Evolutionary conservation across 331 rosid genomes (phyloP).

Genomic region (Acacia concinna): DNA sequence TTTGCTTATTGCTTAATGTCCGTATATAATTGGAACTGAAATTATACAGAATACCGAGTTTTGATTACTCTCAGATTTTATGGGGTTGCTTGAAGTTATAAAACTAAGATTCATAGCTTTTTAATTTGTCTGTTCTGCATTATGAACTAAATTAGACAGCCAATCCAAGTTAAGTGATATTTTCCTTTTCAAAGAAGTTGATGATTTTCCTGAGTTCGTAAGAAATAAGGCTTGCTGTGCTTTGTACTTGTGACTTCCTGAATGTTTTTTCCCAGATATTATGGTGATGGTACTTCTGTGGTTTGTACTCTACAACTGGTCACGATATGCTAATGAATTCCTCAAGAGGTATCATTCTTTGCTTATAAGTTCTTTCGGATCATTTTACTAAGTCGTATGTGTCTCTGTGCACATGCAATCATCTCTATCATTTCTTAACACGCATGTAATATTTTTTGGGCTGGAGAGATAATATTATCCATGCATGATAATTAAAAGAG

Average conservation of each 20-base stretch:
- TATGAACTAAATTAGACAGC: neutral
- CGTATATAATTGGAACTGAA: neutral
- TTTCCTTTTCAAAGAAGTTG: neutral
- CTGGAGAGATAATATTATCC: slow-evolving; percentile 5
- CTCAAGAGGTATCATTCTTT: slow-evolving; percentile 57
- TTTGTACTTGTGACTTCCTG: slow-evolving; percentile 45
- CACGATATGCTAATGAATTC: slow-evolving; percentile 44
- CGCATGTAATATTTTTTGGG: slow-evolving; percentile 9
- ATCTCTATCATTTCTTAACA: neutral
- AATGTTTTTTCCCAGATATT: slow-evolving; percentile 49
- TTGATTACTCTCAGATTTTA: slow-evolving; percentile 12
- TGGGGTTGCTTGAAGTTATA: neutral
- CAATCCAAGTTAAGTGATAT: neutral
- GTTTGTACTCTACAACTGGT: slow-evolving; percentile 47
- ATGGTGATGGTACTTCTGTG: slow-evolving; percentile 72
- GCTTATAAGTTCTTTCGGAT: slow-evolving; percentile 9
- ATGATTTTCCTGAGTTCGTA: slow-evolving; percentile 1
- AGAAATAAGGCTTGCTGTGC: slow-evolving; percentile 8
- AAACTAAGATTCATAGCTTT: neutral
- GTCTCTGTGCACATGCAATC: neutral
- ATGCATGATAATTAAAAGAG: no score
- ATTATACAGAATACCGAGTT: slow-evolving; percentile 2
- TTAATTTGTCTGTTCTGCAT: slow-evolving; percentile 2
- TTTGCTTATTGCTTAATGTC: neutral
- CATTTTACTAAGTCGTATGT: neutral